These are phyloP conservation scores for Calonectria hawksworthii DNA, from an alignment of 2,329 filamentous ascomycete species.

Conservation along the genomic window DNA sequence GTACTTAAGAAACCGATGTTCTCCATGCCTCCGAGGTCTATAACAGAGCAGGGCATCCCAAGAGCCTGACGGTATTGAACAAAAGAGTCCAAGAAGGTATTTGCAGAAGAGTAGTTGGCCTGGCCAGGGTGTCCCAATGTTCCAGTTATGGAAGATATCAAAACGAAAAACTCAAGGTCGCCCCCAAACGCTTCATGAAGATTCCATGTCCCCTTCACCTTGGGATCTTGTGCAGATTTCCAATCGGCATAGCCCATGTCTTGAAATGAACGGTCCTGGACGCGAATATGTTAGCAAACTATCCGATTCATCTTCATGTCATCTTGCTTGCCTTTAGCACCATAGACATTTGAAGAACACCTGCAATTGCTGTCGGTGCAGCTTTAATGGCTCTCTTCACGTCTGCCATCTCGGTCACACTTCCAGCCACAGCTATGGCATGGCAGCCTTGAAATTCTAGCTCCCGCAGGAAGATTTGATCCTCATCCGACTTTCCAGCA, in stretches of 20 bases:
- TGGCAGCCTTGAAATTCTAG: slow-evolving; percentile 42
- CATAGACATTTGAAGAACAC: slow-evolving; percentile 21
- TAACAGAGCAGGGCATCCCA: slow-evolving; percentile 41
- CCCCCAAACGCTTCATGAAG: slow-evolving; percentile 42
- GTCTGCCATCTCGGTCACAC: slow-evolving; percentile 46
- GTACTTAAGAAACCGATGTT: background rate
- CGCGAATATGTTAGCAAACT: background rate
- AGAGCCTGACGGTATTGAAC: slow-evolving; percentile 50
- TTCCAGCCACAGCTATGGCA: slow-evolving; percentile 47
- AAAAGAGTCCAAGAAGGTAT: slow-evolving; percentile 56
- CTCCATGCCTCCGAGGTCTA: background rate
- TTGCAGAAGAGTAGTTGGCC: slow-evolving; percentile 57
- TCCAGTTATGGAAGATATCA: slow-evolving; percentile 50
- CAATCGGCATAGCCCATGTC: slow-evolving; percentile 53
- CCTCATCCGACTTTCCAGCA: slow-evolving; percentile 3
- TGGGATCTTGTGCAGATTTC: slow-evolving; percentile 43
- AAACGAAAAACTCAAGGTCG: slow-evolving; percentile 54
- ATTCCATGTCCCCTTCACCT: slow-evolving; percentile 53
- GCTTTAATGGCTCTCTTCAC: slow-evolving; percentile 42
- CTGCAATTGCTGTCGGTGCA: slow-evolving; percentile 15
- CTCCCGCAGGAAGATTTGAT: slow-evolving; percentile 36
- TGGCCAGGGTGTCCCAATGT: slow-evolving; percentile 52
- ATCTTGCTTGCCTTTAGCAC: background rate
- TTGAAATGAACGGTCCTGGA: slow-evolving; percentile 30
- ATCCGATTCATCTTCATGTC: too few relatives aligned